Conservation (phyloP, 352 stramenopile species). For the Phytophthora ramorum region DNA sequence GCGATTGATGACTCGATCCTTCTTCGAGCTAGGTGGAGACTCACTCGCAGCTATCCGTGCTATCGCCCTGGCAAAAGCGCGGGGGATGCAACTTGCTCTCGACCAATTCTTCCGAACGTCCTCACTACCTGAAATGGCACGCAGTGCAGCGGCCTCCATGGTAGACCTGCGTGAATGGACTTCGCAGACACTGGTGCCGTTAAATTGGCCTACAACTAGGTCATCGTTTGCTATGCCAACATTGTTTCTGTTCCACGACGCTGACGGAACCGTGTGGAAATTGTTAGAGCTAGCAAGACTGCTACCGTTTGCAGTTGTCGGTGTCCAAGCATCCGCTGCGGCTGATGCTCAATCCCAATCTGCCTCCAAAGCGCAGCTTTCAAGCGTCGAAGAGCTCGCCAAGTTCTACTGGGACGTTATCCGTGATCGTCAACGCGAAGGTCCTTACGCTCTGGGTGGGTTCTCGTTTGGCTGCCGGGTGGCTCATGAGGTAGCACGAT, state of each 20-base stretch:
- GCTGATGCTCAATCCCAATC: background rate
- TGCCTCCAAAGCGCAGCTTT: background rate
- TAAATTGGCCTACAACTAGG: slow-evolving; percentile 40
- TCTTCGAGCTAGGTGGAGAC: slow-evolving; percentile 76
- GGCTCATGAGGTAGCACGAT: slow-evolving; percentile 45
- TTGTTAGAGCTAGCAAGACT: slow-evolving; percentile 53
- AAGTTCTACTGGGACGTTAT: slow-evolving; percentile 46
- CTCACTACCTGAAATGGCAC: slow-evolving; percentile 51
- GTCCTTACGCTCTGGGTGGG: slow-evolving; percentile 55
- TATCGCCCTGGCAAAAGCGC: slow-evolving; percentile 58
- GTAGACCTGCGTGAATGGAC: slow-evolving; percentile 12
- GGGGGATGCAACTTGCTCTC: slow-evolving; percentile 52
- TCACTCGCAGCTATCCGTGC: slow-evolving; percentile 72
- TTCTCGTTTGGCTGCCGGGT: slow-evolving; percentile 76
- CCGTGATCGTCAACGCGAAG: slow-evolving; percentile 32
- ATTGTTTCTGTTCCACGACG: slow-evolving; percentile 64
- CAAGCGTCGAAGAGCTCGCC: slow-evolving; percentile 49
- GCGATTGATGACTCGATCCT: slow-evolving; percentile 37
- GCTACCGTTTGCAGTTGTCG: slow-evolving; percentile 46
- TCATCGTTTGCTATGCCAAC: slow-evolving; percentile 2
- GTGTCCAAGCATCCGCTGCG: slow-evolving; percentile 35
- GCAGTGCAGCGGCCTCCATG: slow-evolving; percentile 17
- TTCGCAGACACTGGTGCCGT: slow-evolving; percentile 36
- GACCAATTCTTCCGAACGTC: slow-evolving; percentile 53
- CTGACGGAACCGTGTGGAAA: slow-evolving; percentile 67